phyloP scores from a whole-genome alignment of 2,329 filamentous ascomycete genomes.

The Claviceps maximensis region DNA sequence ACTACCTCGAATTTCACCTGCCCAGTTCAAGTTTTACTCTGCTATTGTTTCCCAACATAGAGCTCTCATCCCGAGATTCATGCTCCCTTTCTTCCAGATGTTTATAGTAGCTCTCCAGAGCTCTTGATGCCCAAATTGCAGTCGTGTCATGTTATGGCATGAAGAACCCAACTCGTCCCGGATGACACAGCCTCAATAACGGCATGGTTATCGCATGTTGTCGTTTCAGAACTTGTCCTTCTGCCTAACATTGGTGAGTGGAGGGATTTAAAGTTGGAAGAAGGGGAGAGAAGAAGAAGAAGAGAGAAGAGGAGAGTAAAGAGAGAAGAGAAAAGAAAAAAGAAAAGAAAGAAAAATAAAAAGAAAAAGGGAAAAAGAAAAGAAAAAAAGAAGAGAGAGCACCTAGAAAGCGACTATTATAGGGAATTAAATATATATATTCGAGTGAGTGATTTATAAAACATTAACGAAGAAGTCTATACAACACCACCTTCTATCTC shows the following conservation, averaged over 20 bases:
- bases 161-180: not conserved
- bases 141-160: constrained; percentile 1
- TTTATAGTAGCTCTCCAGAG: not conserved
- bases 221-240: not conserved
- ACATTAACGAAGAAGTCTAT: too few relatives aligned
- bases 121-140: not conserved
- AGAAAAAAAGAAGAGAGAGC: too few relatives aligned
- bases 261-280: too few relatives aligned
- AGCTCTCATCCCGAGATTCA: too few relatives aligned
- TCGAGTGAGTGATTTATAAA: too few relatives aligned
- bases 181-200: not conserved
- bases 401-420: too few relatives aligned
- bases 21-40: not conserved
- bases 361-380: not conserved
- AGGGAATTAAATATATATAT: too few relatives aligned
- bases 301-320: not conserved
- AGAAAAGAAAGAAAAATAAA: not conserved
- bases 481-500: too few relatives aligned
- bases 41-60: not conserved
- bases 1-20: not conserved
- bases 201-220: not conserved
- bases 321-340: not conserved
- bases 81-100: too few relatives aligned
- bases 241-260: too few relatives aligned
- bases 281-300: too few relatives aligned